Evolutionary conservation across 1,284 basidiomycete genomes (phyloP), one percentile per base, ranked within the genome.

Genomic region (Ustilago nuda): DNA sequence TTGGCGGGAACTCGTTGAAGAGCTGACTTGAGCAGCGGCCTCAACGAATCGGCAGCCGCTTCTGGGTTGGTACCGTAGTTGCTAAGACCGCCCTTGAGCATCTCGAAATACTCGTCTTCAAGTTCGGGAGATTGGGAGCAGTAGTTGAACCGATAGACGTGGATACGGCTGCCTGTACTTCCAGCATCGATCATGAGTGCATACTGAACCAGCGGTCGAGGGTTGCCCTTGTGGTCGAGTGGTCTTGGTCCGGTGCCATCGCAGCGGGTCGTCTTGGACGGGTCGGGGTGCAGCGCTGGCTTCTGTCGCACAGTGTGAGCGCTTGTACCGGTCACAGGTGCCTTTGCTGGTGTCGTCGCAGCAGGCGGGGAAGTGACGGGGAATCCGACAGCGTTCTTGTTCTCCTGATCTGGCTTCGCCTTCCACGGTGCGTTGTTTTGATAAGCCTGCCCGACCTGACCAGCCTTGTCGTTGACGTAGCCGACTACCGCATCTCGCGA

Each of bases 131-230:
- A 75, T 19, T 74, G 37, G 0, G 52, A 46, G 66, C 83, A 82
- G 6, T 92, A 83, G 74, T 85, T 85, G 76, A 85, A 85, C 65
- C 80, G 97, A 91, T 98, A 98, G 32, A 98, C 91, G 88, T 99
- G 96, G 82, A 99, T 95, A 17, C 96, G 91, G 1, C 95, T 97
- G 23, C 96, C 96, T 0, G 95, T 98, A 43, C 95, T 98, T 17
- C 96, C 97, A 0, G 97, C 96, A 86, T 99, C 96, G 86, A 99
- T 94, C 91, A 98, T 98, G 81, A 99, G 90, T 0, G 94, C 95
- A 86, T 93, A 99, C 86, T 98, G 94, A 17, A 85, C 82, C 27
- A 83, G 51, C 5, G 81, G 83, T n/a, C 82, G 66, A 4, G 65
- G 71, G 32, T 62, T 66, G 56, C 82, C 79, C 12, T 76, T 69